A percentile compares a stretch with the other conserved stretches of the same genome.
Conservation (phyloP, 2,329 filamentous ascomycete species). For the Colletotrichum sp. region DNA sequence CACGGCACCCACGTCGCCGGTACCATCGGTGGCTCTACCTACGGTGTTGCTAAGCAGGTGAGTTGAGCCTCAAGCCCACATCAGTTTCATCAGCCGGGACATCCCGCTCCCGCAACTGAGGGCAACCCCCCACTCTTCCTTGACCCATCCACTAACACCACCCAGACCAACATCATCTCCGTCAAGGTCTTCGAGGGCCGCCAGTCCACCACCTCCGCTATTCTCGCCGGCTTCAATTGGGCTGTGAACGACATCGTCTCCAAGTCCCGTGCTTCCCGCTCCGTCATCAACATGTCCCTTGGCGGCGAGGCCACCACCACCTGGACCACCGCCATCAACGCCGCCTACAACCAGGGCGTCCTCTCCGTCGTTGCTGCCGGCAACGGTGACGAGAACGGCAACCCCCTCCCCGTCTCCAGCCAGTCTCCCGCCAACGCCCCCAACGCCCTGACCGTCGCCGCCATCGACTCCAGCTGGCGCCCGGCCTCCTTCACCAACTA, state of each 20-base stretch:
- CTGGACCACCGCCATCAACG: slow-evolving; percentile 55
- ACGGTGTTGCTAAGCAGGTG: slow-evolving; percentile 50
- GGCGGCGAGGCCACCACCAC: slow-evolving; percentile 46
- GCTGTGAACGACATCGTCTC: slow-evolving; percentile 49
- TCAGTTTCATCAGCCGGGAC: not conserved
- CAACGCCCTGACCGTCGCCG: slow-evolving; percentile 58
- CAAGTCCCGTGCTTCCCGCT: slow-evolving; percentile 41
- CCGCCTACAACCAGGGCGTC: slow-evolving; percentile 50
- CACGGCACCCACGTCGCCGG: slow-evolving; percentile 55
- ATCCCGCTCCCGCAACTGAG: not conserved
- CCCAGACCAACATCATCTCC: slow-evolving; percentile 40
- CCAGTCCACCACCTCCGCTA: slow-evolving; percentile 30
- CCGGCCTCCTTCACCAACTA: slow-evolving; percentile 55
- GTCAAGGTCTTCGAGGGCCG: slow-evolving; percentile 50
- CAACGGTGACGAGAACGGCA: slow-evolving; percentile 44
- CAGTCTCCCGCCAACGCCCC: slow-evolving; percentile 54
- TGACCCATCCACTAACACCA: not conserved
- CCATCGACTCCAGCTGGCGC: slow-evolving; percentile 43
- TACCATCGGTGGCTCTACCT: slow-evolving; percentile 47
- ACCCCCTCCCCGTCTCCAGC: slow-evolving; percentile 25
- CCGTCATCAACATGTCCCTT: slow-evolving; percentile 62
- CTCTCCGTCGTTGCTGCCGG: slow-evolving; percentile 61
- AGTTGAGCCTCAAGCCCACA: not conserved
- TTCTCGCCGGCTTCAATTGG: slow-evolving; percentile 41
- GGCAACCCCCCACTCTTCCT: not conserved